phyloP scores from a whole-genome alignment of 225 moss, liverwort and hornwort species.

The Climacium dendroides region DNA sequence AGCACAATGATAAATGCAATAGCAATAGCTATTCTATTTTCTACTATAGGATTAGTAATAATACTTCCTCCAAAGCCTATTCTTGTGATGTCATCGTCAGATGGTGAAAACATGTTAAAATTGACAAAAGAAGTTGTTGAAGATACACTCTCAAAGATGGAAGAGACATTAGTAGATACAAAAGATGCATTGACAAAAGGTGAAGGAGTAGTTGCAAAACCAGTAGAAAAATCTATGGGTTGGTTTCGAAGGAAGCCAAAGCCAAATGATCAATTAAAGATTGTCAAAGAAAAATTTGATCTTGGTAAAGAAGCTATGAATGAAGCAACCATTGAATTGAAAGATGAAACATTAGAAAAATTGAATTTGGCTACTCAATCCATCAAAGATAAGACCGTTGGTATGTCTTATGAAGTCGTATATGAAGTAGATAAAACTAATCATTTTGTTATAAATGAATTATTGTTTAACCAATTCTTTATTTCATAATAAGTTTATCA shows the following conservation, averaged over 20 bases:
- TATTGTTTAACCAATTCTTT: background rate
- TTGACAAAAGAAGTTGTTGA: background rate
- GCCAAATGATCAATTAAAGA: background rate
- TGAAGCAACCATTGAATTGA: background rate
- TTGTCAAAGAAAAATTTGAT: background rate
- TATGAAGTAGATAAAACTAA: background rate
- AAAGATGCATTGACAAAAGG: background rate
- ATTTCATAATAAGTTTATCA: background rate
- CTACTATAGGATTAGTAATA: constrained; percentile 7
- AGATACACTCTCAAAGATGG: background rate
- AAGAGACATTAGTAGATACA: background rate
- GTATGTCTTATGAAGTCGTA: background rate
- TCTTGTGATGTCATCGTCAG: background rate
- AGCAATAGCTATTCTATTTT: constrained; percentile 22
- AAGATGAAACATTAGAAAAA: background rate
- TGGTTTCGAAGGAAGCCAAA: constrained; percentile 19
- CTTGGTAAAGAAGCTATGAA: background rate
- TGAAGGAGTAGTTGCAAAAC: background rate
- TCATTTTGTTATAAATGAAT: background rate
- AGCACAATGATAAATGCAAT: constrained; percentile 26
- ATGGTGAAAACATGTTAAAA: background rate
- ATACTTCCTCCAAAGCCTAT: background rate
- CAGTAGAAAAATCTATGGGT: background rate
- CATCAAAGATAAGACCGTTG: background rate
- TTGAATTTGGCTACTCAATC: background rate